Evolutionary conservation across 2,329 filamentous ascomycete species (phyloP), one percentile per base, ranked within the genome.

Genomic region (Xylariomycetidae sp.): DNA sequence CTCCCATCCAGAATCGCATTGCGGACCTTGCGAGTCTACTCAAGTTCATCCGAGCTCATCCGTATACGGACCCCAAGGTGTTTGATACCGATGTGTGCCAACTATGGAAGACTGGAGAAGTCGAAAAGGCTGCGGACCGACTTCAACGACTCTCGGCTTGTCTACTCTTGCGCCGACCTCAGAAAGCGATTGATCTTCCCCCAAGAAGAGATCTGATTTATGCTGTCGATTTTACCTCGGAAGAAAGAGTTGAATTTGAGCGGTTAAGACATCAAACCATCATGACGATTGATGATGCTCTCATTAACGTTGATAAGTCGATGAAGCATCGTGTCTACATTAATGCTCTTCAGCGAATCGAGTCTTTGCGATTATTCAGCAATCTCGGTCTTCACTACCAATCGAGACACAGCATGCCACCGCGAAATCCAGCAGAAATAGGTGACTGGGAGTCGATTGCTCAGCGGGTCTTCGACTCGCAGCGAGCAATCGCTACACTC

Each of bases 1-100:
- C 68, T 0, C 68, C 68, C 0, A 61, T 73, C 1, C 68, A 72
- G 26, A 73, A 72, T 30, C 49, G 51, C 0, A 50, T 68, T 0
- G 45, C 44, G 1, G 68, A 72, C 29, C 49, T 72, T 6, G 48
- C 57, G 0, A 52, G 54, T 2, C 49, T 72, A 0, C 48, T 72
- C 1, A 59, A 57, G 15, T 72, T 70, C 32, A 49, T 72, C 8
- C 48, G 53, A 4, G 57, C 55, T 0, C 43, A 62, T 37, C 68
- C 68, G 0, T 70, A 67, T 34, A 42, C 53, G 4, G 54, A 67
- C 6, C 38, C 44, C 1, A 58, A 50, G 29, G 30, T 32, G 0
- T 69, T 68, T 27, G 59, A 68, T 2, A 29, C 42, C 0, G 59
- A 66, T 15, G 59, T 68, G 12, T 47, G 50, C 1, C 37, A 47